Conservation (phyloP, 352 stramenopile species). For the Phytophthora brassicae region DNA sequence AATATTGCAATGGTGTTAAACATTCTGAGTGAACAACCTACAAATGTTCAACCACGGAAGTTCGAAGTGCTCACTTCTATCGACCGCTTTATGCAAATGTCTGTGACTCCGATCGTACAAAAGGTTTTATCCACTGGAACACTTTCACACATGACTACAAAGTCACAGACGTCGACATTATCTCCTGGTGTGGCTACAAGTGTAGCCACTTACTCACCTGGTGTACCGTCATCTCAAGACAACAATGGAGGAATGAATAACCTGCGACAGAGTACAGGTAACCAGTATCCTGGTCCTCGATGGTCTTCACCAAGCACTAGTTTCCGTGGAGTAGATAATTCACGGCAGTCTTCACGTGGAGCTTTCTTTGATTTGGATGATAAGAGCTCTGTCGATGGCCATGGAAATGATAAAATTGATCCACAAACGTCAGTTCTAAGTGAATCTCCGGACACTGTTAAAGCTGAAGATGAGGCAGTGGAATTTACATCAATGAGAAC, state of each 20-base stretch:
- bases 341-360: constrained; percentile 8
- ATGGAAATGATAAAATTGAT: not conserved
- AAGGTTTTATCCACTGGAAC: constrained; percentile 45
- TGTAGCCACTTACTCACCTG: constrained; percentile 13
- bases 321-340: constrained; percentile 1
- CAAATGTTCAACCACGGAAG: constrained; percentile 52
- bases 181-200: constrained; percentile 4
- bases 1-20: constrained; percentile 77
- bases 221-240: constrained; percentile 1
- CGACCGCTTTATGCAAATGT: constrained; percentile 79
- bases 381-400: constrained; percentile 1
- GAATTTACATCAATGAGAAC: constrained; percentile 2
- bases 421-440: constrained; percentile 18
- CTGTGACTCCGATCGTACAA: constrained; percentile 73
- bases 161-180: not conserved
- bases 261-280: constrained; percentile 1
- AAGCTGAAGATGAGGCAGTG: not conserved
- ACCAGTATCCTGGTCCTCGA: constrained; percentile 10
- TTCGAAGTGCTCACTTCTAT: constrained; percentile 78
- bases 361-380: constrained; percentile 15
- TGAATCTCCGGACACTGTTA: not conserved
- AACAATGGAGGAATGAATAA: not conserved
- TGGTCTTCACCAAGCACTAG: constrained; percentile 16
- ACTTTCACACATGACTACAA: constrained; percentile 3
- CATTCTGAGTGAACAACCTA: constrained; percentile 52